phyloP scores from a whole-genome alignment of 768 basidiomycete genomes.

The Nevesoporus exiguus region DNA sequence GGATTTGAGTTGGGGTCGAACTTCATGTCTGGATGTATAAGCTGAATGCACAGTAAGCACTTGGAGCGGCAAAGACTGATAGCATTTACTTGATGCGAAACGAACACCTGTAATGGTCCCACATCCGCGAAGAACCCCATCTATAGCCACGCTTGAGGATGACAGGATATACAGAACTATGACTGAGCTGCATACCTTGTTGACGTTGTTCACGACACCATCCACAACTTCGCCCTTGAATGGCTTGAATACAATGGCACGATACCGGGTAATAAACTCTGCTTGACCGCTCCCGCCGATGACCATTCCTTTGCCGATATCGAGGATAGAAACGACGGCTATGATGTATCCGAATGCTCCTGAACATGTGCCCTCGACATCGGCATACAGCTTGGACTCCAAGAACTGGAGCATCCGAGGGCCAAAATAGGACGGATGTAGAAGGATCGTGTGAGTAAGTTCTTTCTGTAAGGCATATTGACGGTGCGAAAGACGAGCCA shows the following conservation, averaged over 20 bases:
- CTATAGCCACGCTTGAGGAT: constrained; percentile 38
- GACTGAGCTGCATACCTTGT: constrained; percentile 60
- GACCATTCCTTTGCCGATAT: constrained; percentile 92
- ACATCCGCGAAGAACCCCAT: constrained; percentile 99
- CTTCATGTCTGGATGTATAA: constrained; percentile 90
- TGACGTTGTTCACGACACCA: constrained; percentile 92
- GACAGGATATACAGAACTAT: not conserved
- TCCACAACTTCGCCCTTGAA: constrained; percentile 99
- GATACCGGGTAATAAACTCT: constrained; percentile 91
- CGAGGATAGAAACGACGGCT: constrained; percentile 83
- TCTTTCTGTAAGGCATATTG: constrained; percentile 63
- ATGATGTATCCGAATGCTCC: constrained; percentile 95
- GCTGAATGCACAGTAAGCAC: constrained; percentile 42
- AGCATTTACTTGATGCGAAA: constrained; percentile 82
- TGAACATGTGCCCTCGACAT: constrained; percentile 96
- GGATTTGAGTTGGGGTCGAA: constrained; percentile 97
- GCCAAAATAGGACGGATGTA: constrained; percentile 98
- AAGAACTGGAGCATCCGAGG: constrained; percentile 93
- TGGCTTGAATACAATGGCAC: constrained; percentile 98
- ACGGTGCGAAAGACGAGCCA: not conserved
- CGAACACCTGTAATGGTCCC: constrained; percentile 91
- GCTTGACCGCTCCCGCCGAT: constrained; percentile 91
- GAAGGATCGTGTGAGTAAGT: constrained; percentile 92
- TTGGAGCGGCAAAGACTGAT: not conserved
- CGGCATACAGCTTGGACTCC: constrained; percentile 88